Evolutionary conservation across 2,329 filamentous ascomycete genomes (phyloP).

Genomic region (Clonostachys byssicola): DNA sequence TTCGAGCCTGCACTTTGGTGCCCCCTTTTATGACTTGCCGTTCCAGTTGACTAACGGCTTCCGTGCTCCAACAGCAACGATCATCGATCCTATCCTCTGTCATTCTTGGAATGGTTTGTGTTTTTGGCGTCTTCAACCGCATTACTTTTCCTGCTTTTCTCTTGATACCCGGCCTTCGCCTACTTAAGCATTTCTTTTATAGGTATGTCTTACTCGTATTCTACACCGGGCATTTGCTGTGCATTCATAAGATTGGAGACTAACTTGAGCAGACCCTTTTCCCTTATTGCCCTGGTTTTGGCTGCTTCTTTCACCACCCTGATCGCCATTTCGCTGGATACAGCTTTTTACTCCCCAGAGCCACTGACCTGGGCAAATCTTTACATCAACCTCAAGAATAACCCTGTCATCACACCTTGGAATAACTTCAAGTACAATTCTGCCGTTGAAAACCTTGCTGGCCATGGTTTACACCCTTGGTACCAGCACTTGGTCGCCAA

Average conservation of each 20-base stretch:
- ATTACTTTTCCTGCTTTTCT: slow-evolving; percentile 97
- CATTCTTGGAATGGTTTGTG: slow-evolving; percentile 73
- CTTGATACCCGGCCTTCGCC: slow-evolving; percentile 73
- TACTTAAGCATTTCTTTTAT: slow-evolving; percentile 80
- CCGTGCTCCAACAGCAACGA: slow-evolving; percentile 47
- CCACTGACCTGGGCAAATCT: slow-evolving; percentile 63
- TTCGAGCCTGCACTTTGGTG: slow-evolving; percentile 6
- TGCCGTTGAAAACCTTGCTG: slow-evolving; percentile 62
- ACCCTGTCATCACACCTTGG: slow-evolving; percentile 70
- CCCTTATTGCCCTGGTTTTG: slow-evolving; percentile 58
- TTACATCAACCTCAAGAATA: slow-evolving; percentile 29
- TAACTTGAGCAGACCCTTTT: slow-evolving; percentile 42
- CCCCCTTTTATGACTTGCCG: slow-evolving; percentile 7
- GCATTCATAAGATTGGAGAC: background rate
- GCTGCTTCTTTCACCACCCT: slow-evolving; percentile 65
- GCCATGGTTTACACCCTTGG: slow-evolving; percentile 74
- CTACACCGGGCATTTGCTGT: background rate
- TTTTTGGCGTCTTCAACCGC: slow-evolving; percentile 90
- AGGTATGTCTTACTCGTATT: slow-evolving; percentile 50
- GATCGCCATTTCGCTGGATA: slow-evolving; percentile 78
- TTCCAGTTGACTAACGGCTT: slow-evolving; percentile 3
- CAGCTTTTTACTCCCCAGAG: slow-evolving; percentile 69
- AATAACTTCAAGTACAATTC: slow-evolving; percentile 79
- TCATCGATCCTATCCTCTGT: slow-evolving; percentile 73
- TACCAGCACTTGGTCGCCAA: slow-evolving; percentile 74